phyloP scores from a whole-genome alignment of 2,329 filamentous ascomycete species.

The Colletotrichum destructivum region DNA sequence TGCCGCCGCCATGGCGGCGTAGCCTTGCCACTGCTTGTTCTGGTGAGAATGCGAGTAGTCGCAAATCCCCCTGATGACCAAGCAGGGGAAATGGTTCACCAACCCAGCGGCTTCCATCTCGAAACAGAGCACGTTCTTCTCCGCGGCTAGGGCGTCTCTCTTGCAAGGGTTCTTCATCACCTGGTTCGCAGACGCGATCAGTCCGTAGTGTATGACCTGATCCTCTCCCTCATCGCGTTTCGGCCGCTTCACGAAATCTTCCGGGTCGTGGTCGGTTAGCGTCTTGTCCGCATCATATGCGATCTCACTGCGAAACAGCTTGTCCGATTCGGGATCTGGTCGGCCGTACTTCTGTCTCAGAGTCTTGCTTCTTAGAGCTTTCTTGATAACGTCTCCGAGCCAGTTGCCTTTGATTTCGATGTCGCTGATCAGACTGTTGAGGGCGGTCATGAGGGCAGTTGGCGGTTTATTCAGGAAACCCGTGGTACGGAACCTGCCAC shows the following conservation, averaged over 20 bases:
- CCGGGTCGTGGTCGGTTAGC: too few relatives aligned
- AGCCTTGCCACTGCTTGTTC: constrained; percentile 53
- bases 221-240: background rate
- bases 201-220: constrained; percentile 42
- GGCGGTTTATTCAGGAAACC: constrained; percentile 30
- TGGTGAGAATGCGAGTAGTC: constrained; percentile 59
- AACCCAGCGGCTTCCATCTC: constrained; percentile 43
- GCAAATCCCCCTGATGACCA: constrained; percentile 57
- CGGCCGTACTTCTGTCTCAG: background rate
- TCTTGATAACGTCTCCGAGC: background rate
- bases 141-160: constrained; percentile 49
- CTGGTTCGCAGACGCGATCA: constrained; percentile 52
- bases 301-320: background rate
- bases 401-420: background rate
- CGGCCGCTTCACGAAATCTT: background rate
- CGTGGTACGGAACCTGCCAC: background rate
- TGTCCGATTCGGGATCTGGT: background rate
- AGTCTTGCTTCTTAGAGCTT: background rate
- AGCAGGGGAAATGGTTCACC: constrained; percentile 19
- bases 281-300: background rate
- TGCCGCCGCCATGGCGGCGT: constrained; percentile 53
- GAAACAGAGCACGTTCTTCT: constrained; percentile 44
- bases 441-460: background rate
- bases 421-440: background rate
- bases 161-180: constrained; percentile 53